Percentiles rank a stretch among this genome's conserved stretches.
phyloP scores from a whole-genome alignment of 345 rosid species.

The Populus ilicifolia region DNA sequence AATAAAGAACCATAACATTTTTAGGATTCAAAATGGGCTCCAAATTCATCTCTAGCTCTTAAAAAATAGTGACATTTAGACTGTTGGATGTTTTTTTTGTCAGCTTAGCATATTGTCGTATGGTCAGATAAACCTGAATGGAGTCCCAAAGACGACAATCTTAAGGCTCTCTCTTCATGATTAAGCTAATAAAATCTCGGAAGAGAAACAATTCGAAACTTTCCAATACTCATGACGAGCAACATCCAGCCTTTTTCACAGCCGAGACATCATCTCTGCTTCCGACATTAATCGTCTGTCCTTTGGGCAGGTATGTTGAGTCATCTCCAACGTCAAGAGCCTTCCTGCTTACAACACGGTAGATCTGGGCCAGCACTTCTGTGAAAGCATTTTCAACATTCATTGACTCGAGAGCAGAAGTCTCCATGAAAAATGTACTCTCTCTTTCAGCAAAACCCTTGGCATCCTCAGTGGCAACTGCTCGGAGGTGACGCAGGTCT shows the following conservation, averaged over 20 bases:
- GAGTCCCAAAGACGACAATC: neutral
- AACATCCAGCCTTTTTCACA: constrained; percentile 26
- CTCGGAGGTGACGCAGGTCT: constrained; percentile 32
- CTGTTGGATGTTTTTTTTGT: neutral
- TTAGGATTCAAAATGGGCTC: neutral
- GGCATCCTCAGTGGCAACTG: constrained; percentile 22
- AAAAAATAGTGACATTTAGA: neutral
- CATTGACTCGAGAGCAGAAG: constrained; percentile 33
- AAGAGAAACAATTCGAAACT: neutral
- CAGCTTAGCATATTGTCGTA: neutral
- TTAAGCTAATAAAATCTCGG: neutral
- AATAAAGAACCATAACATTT: neutral
- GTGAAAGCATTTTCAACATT: constrained; percentile 34
- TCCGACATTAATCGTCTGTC: constrained; percentile 34
- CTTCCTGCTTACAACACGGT: constrained; percentile 32
- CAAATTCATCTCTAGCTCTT: neutral
- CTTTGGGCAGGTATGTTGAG: constrained; percentile 22
- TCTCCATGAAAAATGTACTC: constrained; percentile 31
- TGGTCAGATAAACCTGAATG: constrained; percentile 3
- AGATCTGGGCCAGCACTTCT: constrained; percentile 29
- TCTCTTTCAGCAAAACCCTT: constrained; percentile 26
- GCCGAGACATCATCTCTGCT: constrained; percentile 31
- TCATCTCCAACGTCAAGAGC: constrained; percentile 30
- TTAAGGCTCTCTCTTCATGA: neutral
- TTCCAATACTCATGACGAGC: constrained; percentile 14